These are phyloP conservation scores for Leucogyrophana mollusca DNA, from an alignment of 768 basidiomycete genomes.

Conservation along the genomic window DNA sequence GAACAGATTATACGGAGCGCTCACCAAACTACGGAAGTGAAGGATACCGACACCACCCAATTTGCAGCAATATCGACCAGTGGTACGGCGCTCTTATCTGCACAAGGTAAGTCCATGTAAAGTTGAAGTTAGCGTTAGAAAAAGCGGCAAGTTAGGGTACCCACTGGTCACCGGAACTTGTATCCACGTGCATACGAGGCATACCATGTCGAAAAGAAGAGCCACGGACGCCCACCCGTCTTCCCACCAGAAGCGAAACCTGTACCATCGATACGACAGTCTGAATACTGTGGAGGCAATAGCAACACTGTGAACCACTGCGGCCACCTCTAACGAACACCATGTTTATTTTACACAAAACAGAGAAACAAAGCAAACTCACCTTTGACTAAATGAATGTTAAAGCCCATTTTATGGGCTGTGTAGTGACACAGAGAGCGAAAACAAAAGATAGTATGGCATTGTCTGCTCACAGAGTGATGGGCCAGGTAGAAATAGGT, in stretches of 20 bases:
- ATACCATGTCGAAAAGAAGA: neutral
- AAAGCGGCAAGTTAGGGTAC: too few relatives aligned
- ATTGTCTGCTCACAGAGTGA: too few relatives aligned
- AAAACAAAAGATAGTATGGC: too few relatives aligned
- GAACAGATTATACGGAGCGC: neutral
- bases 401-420: neutral
- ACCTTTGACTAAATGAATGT: too few relatives aligned
- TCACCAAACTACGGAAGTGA: slow-evolving; percentile 23
- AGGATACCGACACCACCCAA: slow-evolving; percentile 14
- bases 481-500: too few relatives aligned
- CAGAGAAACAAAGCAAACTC: neutral
- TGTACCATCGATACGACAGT: too few relatives aligned
- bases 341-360: neutral
- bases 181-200: neutral
- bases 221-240: neutral
- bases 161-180: neutral
- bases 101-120: too few relatives aligned
- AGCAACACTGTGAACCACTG: too few relatives aligned
- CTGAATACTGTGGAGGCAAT: too few relatives aligned
- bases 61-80: neutral
- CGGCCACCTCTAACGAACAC: too few relatives aligned
- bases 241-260: neutral
- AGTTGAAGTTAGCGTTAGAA: too few relatives aligned
- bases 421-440: too few relatives aligned
- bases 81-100: neutral